Base-by-base conservation (phyloP, 2,329 filamentous ascomycete genomes). In the Cladosporium halotolerans region DNA sequence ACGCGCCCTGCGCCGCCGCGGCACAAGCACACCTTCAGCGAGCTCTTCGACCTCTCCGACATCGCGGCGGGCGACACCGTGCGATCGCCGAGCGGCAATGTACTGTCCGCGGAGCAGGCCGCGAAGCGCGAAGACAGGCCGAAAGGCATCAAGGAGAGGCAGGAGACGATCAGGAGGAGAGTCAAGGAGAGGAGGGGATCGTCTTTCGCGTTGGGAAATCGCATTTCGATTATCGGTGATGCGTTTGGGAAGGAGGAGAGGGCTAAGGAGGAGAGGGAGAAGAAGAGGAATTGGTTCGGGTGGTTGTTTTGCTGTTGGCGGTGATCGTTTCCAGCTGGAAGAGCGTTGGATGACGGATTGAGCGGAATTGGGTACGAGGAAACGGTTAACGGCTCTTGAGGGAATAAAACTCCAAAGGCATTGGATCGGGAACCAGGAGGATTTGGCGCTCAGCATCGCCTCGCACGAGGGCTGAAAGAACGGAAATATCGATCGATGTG, bases 281-380 rank as follows among this genome's bases (percentile, higher is more conserved):
- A 34, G 19, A 47, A 31, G 38, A 81, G 60, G 79, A 82, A 11
- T 6, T 2, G 36, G 36, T 14, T 39, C n/a, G n/a, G 36, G 36
- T 39, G 36, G 36, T 39, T 39, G 11, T 6, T n/a, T n/a, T 39
- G 36, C n/a, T 14, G n/a, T 39, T 39, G 36, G 8, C 36, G 16
- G n/a, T 39, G 36, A 42, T 10, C 41, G 46, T 23, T n/a, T 23
- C 23, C 34, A 36, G 7, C 34, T 36, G 19, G 45, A 50, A 39
- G 46, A 42, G n/a, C 14, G 39, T 36, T 44, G 10, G 36, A 14
- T 14, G 11, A 1, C 4, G 13, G n/a, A 39, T 4, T 8, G 36
- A 39, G 6, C 10, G n/a, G 33, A 36, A 28, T 28, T 28, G 23
- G 4, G 23, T 7, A 28, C 23, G 23, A 28, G 4, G 23, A 7